Conservation (phyloP, 805 yeast species). For the Myxozyma neglecta region DNA sequence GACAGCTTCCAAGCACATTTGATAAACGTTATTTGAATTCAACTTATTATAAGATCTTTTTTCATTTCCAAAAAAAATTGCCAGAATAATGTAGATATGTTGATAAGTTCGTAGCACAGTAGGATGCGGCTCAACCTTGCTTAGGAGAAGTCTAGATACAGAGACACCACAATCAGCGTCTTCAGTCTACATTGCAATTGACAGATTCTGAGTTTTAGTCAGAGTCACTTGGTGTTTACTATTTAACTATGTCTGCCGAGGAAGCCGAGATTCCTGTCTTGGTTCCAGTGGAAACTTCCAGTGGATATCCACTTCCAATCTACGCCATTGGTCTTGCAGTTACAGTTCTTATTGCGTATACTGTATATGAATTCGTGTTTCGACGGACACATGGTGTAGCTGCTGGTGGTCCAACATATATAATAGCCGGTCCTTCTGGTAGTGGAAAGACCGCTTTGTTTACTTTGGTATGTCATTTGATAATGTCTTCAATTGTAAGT, state of each 20-base stretch:
- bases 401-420: slow-evolving; percentile 50
- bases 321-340: neutral
- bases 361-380: slow-evolving; percentile 2
- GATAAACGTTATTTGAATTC: no score
- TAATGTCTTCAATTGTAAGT: neutral
- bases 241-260: neutral
- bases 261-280: neutral
- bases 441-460: slow-evolving; percentile 68
- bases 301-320: slow-evolving; percentile 3
- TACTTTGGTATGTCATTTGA: slow-evolving; percentile 33
- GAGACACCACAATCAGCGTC: neutral
- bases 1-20: no score
- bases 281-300: neutral
- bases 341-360: neutral
- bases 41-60: no score
- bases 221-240: neutral
- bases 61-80: no score
- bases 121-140: no score
- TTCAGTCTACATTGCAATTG: neutral
- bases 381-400: slow-evolving; percentile 15
- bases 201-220: neutral
- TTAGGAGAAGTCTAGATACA: no score
- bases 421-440: slow-evolving; percentile 63
- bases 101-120: no score
- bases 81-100: no score